Evolutionary conservation across 1,139 yeast genomes (phyloP).

Genomic region (Scheffersomyces insectosa): DNA sequence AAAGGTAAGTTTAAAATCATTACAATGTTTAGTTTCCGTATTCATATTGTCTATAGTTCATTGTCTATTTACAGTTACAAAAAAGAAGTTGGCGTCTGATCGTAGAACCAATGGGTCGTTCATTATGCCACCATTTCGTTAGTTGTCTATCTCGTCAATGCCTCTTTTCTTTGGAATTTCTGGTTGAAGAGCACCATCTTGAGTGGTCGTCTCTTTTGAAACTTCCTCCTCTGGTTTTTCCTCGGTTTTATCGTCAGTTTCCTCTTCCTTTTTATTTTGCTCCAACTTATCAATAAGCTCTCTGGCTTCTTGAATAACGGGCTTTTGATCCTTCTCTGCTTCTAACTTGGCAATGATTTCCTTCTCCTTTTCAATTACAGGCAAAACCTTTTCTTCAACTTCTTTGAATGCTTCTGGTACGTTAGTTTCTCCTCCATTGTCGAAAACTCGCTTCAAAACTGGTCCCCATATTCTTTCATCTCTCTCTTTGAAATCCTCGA

Average conservation of each 20-base stretch:
- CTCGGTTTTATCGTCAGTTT: conserved; percentile 4
- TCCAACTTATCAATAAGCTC: background rate
- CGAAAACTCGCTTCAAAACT: conserved; percentile 54
- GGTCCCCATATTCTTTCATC: conserved; percentile 69
- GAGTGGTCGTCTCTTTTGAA: background rate
- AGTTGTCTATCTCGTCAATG: conserved; percentile 26
- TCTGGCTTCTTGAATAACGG: background rate
- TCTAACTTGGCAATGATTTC: conserved; percentile 6
- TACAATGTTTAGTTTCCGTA: too few species aligned
- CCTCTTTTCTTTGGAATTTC: conserved; percentile 21
- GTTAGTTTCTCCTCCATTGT: conserved; percentile 31
- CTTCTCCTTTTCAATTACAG: conserved; percentile 14
- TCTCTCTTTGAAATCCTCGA: conserved; percentile 61
- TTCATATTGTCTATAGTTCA: too few species aligned
- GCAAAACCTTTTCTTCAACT: conserved; percentile 13
- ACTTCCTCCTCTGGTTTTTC: conserved; percentile 7
- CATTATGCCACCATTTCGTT: background rate
- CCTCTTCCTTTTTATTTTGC: conserved; percentile 6
- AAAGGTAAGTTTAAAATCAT: too few species aligned
- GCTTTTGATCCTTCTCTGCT: conserved; percentile 3
- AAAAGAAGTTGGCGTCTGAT: too few species aligned
- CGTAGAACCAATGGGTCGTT: too few species aligned
- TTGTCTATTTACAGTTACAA: too few species aligned
- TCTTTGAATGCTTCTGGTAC: conserved; percentile 15
- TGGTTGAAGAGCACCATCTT: background rate